phyloP scores from a whole-genome alignment of 2,329 filamentous ascomycete genomes.

The Spiromastix sp. region DNA sequence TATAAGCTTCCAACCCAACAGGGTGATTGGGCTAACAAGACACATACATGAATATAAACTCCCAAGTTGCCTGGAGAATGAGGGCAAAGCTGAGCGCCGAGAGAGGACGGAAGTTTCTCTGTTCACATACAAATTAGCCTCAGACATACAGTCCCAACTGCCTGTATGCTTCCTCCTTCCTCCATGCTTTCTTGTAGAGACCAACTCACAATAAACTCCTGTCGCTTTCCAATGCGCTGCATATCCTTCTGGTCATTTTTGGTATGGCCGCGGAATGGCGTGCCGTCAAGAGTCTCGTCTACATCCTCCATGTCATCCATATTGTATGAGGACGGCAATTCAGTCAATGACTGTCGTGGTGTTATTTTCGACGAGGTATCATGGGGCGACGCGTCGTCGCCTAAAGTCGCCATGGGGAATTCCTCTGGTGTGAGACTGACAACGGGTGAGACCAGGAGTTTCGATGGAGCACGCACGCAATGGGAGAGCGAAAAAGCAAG shows the following conservation, averaged over 20 bases:
- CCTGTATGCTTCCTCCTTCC: too few species aligned
- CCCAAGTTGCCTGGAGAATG: slow-evolving; percentile 27
- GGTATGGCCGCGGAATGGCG: slow-evolving; percentile 8
- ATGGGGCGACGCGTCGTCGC: not conserved
- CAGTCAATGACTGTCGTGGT: not conserved
- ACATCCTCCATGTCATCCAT: slow-evolving; percentile 5
- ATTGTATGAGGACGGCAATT: slow-evolving; percentile 1
- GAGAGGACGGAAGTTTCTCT: slow-evolving; percentile 24
- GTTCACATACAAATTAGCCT: not conserved
- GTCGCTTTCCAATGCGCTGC: slow-evolving; percentile 24
- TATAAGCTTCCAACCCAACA: not conserved
- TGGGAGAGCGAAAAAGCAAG: too few species aligned
- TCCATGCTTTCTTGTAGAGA: too few species aligned
- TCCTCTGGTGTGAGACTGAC: too few species aligned
- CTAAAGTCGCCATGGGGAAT: too few species aligned
- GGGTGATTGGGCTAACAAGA: not conserved
- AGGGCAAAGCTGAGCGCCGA: slow-evolving; percentile 26
- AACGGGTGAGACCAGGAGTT: too few species aligned
- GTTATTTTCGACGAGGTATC: slow-evolving; percentile 2
- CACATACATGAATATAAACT: slow-evolving; percentile 24
- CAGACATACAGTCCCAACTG: too few species aligned
- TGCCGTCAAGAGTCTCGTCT: too few species aligned
- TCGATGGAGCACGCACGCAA: too few species aligned
- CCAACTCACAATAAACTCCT: slow-evolving; percentile 21
- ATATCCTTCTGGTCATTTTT: slow-evolving; percentile 21